phyloP scores from a whole-genome alignment of 305 asterid species.

The Solanum hybrid region DNA sequence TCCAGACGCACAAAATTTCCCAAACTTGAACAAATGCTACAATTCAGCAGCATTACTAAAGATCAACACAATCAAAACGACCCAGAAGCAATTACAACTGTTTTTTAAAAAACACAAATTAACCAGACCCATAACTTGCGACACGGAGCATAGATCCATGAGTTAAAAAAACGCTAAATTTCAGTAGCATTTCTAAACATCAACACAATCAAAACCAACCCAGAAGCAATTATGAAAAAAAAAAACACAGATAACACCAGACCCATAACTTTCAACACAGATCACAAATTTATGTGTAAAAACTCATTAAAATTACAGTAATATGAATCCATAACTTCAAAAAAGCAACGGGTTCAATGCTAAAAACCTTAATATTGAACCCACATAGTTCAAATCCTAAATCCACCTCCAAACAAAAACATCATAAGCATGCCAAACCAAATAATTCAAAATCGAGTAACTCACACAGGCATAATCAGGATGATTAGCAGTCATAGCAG shows the following conservation, averaged over 20 bases:
- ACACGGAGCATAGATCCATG: neutral
- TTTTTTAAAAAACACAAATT: neutral
- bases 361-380: neutral
- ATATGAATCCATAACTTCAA: neutral
- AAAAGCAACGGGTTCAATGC: neutral
- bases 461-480: conserved; percentile 96
- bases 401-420: neutral
- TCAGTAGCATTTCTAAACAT: neutral
- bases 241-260: neutral
- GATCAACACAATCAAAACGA: neutral
- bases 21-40: neutral
- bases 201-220: neutral
- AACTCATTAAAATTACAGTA: neutral
- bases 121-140: neutral
- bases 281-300: neutral
- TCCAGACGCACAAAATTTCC: neutral
- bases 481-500: conserved; percentile 83
- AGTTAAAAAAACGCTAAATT: neutral
- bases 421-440: neutral
- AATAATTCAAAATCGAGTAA: neutral
- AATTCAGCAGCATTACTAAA: neutral
- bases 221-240: neutral
- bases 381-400: neutral
- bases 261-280: neutral
- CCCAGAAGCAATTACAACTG: neutral